Base-by-base conservation (phyloP, 345 rosid species). In the Pseudoturritis turrita region DNA sequence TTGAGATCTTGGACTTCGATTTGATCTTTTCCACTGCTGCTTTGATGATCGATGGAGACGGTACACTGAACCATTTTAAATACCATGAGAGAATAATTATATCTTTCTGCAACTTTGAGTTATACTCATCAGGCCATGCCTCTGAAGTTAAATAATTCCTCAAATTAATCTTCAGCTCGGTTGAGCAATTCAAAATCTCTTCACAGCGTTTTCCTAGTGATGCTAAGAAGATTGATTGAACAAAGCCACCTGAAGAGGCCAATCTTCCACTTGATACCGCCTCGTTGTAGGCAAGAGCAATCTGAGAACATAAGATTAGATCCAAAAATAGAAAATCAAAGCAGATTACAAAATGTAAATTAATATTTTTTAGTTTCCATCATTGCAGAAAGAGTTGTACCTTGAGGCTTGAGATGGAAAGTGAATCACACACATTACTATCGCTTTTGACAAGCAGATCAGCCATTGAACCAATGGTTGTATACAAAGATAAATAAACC, bases 401-500 rank as follows among this genome's bases (percentile, higher is more conserved):
- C 96, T 91, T 91, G 69, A 95, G 80, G 82, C 83, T 89, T 55
- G 90, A 89, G 83, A 95, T 82, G 21, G 82, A 76, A 41, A 91
- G 89, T 11, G 96, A 83, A 65, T 91, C 92, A 36, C 79, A 29
- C 25, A 83, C 65, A 41, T 55, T 73, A 70, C 75, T 36, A 51
- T 71, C 70, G 57, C 80, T 81, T 65, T 76, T 76, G 54, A 60
- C 75, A 29, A 88, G 83, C 54, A 89, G 89, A 76, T 91, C 87
- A 49, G 87, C 86, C 81, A 95, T 82, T n/a, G 85, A 84, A 25
- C 78, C 82, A 67, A 95, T 79, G 33, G 87, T 82, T 46, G 96
- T 84, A 70, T 95, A 88, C 71, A 95, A 71, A 21, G 96, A 88
- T 78, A 89, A 75, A 86, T 88, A 95, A 45, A 95, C 96, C 99